phyloP scores from a whole-genome alignment of 192 early-diverging fungal species.

The Podila horticola region DNA sequence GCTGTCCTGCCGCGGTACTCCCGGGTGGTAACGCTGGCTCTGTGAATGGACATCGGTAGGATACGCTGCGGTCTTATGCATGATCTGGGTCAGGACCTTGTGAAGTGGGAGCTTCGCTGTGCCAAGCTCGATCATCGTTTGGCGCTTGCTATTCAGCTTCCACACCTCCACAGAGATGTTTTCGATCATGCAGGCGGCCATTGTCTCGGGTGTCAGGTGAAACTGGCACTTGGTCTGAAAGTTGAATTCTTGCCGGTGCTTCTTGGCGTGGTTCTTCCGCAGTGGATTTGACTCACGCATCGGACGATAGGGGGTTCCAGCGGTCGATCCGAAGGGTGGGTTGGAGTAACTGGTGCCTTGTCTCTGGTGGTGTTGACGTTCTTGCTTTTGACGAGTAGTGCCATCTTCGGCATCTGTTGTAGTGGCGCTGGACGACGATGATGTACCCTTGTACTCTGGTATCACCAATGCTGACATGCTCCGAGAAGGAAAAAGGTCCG shows the following conservation, averaged over 20 bases:
- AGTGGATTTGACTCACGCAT: no score
- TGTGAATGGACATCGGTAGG: background rate
- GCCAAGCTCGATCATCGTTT: slow-evolving; percentile 46
- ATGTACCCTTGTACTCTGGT: slow-evolving; percentile 23
- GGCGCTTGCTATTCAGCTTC: slow-evolving; percentile 46
- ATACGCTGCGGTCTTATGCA: slow-evolving; percentile 20
- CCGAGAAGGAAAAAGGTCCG: slow-evolving; percentile 15
- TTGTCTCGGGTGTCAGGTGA: slow-evolving; percentile 38
- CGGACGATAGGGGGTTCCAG: background rate
- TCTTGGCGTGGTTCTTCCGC: background rate
- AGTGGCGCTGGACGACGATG: background rate
- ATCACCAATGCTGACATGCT: slow-evolving; percentile 35
- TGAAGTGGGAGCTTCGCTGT: slow-evolving; percentile 40
- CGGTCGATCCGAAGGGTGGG: background rate
- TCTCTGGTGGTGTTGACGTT: background rate
- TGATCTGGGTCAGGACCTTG: slow-evolving; percentile 36
- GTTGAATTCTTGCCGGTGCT: slow-evolving; percentile 43
- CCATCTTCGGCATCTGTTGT: background rate
- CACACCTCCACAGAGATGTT: slow-evolving; percentile 50
- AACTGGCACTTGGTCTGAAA: slow-evolving; percentile 25
- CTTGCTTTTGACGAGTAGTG: background rate
- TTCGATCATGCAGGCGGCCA: slow-evolving; percentile 48
- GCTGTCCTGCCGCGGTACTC: background rate
- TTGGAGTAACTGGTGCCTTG: slow-evolving; percentile 3
- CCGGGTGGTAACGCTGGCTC: background rate